Percentiles rank a stretch among this genome's conserved stretches.
Conservation (phyloP, 345 rosid species). For the Salix exigua region DNA sequence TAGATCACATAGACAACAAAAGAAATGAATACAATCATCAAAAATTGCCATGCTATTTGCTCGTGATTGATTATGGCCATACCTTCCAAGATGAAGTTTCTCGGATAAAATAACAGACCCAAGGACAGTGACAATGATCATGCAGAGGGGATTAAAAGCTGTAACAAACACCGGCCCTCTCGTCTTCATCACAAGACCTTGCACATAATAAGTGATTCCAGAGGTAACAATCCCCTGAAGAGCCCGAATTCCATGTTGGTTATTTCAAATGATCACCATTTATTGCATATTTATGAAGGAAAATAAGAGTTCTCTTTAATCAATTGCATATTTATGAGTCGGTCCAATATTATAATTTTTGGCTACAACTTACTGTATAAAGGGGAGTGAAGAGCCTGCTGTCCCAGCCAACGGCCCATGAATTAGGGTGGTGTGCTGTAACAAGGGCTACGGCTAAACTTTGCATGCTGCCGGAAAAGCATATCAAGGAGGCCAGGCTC, state of each 20-base stretch:
- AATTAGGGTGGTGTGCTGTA: constrained; percentile 42
- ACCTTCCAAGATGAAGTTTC: constrained; percentile 69
- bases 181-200: constrained; percentile 68
- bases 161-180: constrained; percentile 78
- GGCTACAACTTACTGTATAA: constrained; percentile 38
- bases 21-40: too few species aligned
- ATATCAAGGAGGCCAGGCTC: constrained; percentile 59
- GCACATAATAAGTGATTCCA: constrained; percentile 68
- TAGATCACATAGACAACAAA: background rate
- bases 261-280: background rate
- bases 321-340: background rate
- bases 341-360: background rate
- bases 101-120: constrained; percentile 53
- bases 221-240: constrained; percentile 60
- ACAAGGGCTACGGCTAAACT: constrained; percentile 44
- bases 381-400: constrained; percentile 64
- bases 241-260: background rate
- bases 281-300: background rate
- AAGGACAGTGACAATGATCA: constrained; percentile 59
- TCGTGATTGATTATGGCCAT: background rate
- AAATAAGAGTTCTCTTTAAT: too few species aligned
- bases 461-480: constrained; percentile 58
- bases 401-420: constrained; percentile 73
- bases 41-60: too few species aligned
- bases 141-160: constrained; percentile 74